These are phyloP conservation scores for Tephrocybe sp. DNA, from an alignment of 768 basidiomycete genomes.

Conservation along the genomic window DNA sequence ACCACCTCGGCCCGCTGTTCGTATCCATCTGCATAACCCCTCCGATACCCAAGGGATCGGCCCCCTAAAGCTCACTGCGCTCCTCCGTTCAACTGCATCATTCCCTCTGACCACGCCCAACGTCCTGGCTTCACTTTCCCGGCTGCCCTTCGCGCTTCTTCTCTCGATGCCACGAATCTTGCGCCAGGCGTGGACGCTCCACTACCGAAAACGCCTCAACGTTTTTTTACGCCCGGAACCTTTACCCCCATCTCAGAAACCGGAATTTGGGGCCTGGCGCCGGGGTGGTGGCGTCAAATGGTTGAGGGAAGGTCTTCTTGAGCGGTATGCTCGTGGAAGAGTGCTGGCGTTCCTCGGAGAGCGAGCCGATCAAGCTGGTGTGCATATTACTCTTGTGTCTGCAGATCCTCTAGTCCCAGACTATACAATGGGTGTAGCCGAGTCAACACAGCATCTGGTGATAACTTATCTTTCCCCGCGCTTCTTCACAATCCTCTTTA, in stretches of 20 bases:
- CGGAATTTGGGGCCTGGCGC: constrained; percentile 27
- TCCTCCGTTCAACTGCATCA: constrained; percentile 36
- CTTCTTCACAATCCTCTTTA: constrained; percentile 47
- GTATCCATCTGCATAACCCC: constrained; percentile 39
- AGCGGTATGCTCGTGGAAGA: constrained; percentile 29
- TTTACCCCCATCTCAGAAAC: constrained; percentile 27
- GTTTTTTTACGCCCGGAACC: constrained; percentile 65
- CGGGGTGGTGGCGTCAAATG: constrained; percentile 35
- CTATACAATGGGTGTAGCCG: constrained; percentile 17
- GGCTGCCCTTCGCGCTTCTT: constrained; percentile 53
- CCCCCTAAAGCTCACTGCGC: constrained; percentile 53
- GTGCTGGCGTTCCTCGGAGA: constrained; percentile 34
- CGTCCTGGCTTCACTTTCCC: constrained; percentile 37
- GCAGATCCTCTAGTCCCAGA: constrained; percentile 31
- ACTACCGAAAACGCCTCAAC: constrained; percentile 56
- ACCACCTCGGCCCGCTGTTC: constrained; percentile 37
- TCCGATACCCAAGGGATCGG: constrained; percentile 23
- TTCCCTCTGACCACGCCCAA: constrained; percentile 39
- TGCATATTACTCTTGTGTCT: constrained; percentile 39
- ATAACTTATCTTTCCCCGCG: constrained; percentile 45
- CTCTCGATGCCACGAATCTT: constrained; percentile 60
- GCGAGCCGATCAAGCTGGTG: constrained; percentile 32
- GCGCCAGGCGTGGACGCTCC: constrained; percentile 58
- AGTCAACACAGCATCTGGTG: constrained; percentile 18
- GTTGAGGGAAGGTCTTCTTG: constrained; percentile 30